A percentile compares a stretch with the other conserved stretches of the same genome.
Conservation (phyloP, 371 early-diverging fungal species). For the Aphelidium insulamus region DNA sequence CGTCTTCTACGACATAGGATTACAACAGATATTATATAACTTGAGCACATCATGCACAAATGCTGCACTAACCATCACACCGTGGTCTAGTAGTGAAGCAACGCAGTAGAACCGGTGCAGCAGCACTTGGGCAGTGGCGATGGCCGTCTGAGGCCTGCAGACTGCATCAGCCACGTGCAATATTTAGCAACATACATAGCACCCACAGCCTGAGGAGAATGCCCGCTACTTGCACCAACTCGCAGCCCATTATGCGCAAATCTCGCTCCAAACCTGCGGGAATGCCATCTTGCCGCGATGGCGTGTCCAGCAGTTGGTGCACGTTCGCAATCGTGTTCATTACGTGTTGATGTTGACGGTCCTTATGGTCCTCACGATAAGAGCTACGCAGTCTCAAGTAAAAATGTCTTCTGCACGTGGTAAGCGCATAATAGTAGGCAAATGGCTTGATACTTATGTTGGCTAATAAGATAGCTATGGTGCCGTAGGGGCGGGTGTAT, state of each 20-base stretch:
- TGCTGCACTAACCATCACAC: conserved; percentile 27
- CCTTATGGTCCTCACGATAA: no score
- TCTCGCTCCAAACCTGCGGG: conserved; percentile 38
- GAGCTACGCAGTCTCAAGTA: no score
- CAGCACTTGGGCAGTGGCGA: conserved; percentile 86
- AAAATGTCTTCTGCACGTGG: no score
- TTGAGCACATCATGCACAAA: not conserved
- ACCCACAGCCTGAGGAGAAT: conserved; percentile 57
- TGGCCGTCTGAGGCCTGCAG: conserved; percentile 68
- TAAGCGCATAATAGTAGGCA: no score
- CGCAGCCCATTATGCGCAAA: conserved; percentile 48
- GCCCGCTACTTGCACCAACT: conserved; percentile 62
- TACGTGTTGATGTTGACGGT: no score
- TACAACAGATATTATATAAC: conserved; percentile 2
- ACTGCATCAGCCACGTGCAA: not conserved
- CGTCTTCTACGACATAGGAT: conserved; percentile 28
- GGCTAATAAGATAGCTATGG: no score
- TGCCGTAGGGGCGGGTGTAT: no score
- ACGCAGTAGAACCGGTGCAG: conserved; percentile 77
- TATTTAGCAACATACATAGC: not conserved
- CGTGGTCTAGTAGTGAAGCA: conserved; percentile 43
- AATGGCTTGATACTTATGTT: no score
- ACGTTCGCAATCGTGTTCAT: conserved; percentile 46
- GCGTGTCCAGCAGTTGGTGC: conserved; percentile 35
- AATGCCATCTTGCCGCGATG: conserved; percentile 43